phyloP scores from a whole-genome alignment of 2,329 filamentous ascomycete genomes.

The Polychaeton citri region DNA sequence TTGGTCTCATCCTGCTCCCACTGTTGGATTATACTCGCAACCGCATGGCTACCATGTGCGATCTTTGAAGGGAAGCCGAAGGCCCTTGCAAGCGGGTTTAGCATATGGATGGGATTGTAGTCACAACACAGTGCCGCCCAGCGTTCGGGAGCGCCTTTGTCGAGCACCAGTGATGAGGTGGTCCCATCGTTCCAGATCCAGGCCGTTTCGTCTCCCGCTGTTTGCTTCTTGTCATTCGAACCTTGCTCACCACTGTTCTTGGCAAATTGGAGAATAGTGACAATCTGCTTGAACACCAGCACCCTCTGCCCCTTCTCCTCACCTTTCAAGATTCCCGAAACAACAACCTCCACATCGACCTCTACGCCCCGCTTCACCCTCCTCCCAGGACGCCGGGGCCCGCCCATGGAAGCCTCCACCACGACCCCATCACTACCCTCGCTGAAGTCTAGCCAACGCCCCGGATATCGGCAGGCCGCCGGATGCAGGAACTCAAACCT shows the following conservation, averaged over 20 bases:
- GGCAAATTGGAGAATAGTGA: background rate
- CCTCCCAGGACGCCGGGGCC: background rate
- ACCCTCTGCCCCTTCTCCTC: background rate
- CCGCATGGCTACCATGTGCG: conserved; percentile 1
- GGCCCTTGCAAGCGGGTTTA: background rate
- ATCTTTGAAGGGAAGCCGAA: conserved; percentile 1
- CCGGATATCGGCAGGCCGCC: background rate
- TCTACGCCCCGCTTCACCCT: background rate
- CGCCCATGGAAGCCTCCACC: background rate
- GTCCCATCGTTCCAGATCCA: background rate
- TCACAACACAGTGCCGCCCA: background rate
- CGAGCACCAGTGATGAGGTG: background rate
- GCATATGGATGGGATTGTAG: conserved; percentile 1
- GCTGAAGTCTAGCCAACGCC: background rate
- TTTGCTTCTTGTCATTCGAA: background rate
- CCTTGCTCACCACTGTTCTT: background rate
- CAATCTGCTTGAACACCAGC: background rate
- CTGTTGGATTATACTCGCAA: background rate
- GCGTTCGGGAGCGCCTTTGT: background rate
- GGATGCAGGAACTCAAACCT: conserved; percentile 1
- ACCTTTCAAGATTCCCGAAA: background rate
- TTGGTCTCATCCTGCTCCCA: background rate
- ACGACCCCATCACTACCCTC: background rate
- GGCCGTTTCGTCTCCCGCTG: background rate
- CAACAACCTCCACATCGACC: background rate